Evolutionary conservation across 768 basidiomycete genomes (phyloP), one percentile per base, ranked within the genome.

Genomic region (Pulveroboletus sp.): DNA sequence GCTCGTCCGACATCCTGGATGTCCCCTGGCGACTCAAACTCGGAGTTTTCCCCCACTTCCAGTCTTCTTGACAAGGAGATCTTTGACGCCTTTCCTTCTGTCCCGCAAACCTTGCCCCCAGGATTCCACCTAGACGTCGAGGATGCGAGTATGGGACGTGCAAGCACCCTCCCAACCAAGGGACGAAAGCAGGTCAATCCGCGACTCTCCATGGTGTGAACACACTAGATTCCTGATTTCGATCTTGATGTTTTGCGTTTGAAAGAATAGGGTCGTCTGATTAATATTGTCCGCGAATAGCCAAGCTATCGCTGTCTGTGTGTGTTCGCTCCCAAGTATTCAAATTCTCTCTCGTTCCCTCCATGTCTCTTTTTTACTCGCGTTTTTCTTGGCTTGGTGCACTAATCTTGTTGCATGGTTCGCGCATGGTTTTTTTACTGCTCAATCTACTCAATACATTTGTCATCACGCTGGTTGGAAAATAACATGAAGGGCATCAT

Each of bases 1-100:
- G 43, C 59, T 4, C 70, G 75, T 11, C 74, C 75, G 0, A 52
- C 63, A 5, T 80, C 82, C 3, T 78, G 76, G 75, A 65, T 72
- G 49, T 81, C 78, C 66, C 76, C 25, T 47, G 68, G 16, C 61
- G 65, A 72, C 32, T 71, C 74, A 3, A 72, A 59, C 48, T 37
- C 69, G 62, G 51, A 69, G 71, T 53, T 80, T 72, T 52, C 80
- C 69, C 42, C 65, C 14, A 39, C 57, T 1, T 54, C 65, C 2
- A 67, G 67, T 55, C 27, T 58, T 21, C 76, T 87, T 36, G 82
- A 84, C 59, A 70, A 72, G 51, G 78, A 78, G 11, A 66, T 86
- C 20, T 85, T 83, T 54, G 85, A 87, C 49, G 77, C 84, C 7
- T 88, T 89, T 66, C 87, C 87, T 20, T 77, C 78, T 29, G 85